A percentile compares a stretch with the other conserved stretches of the same genome.
Evolutionary conservation across 2,329 filamentous ascomycete species (phyloP).

Genomic region (Monosporascus cannonballus): DNA sequence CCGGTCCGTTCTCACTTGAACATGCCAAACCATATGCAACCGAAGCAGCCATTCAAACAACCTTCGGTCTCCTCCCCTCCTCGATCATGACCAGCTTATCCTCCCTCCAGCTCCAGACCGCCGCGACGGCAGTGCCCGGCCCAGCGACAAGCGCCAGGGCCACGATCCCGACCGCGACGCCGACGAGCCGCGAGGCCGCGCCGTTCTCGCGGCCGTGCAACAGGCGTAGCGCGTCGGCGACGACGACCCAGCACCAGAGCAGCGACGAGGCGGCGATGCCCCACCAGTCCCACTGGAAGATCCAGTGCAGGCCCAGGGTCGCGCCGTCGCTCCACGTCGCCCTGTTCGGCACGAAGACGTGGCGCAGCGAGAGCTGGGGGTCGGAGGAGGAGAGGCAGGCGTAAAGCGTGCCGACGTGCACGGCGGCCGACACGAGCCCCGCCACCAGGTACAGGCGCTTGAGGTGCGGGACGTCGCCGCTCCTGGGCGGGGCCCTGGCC

Average conservation of each 20-base stretch:
- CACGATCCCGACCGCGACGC: conserved; percentile 12
- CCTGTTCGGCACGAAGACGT: conserved; percentile 19
- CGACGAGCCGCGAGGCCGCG: conserved; percentile 5
- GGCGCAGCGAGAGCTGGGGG: conserved; percentile 15
- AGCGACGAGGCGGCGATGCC: conserved; percentile 18
- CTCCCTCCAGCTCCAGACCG: conserved; percentile 22
- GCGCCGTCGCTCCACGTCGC: conserved; percentile 12
- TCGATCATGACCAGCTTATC: conserved; percentile 20
- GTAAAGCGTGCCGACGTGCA: conserved; percentile 17
- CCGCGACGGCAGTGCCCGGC: conserved; percentile 17
- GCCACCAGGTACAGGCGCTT: conserved; percentile 17
- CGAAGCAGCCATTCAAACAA: not conserved
- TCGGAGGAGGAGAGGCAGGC: conserved; percentile 14
- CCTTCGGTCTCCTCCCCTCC: conserved; percentile 16
- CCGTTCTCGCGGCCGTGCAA: not conserved
- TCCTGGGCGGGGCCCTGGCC: not conserved
- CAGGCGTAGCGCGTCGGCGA: conserved; percentile 18
- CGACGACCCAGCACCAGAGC: conserved; percentile 19
- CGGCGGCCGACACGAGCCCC: conserved; percentile 12
- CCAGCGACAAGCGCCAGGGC: conserved; percentile 15
- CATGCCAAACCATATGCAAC: not conserved
- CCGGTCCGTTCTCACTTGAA: too few relatives aligned
- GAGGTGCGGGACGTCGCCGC: conserved; percentile 19
- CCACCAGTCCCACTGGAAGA: conserved; percentile 24
- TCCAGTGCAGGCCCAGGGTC: conserved; percentile 20